Conservation (phyloP, 2,329 filamentous ascomycete genomes). For the Claviceps spartinae region DNA sequence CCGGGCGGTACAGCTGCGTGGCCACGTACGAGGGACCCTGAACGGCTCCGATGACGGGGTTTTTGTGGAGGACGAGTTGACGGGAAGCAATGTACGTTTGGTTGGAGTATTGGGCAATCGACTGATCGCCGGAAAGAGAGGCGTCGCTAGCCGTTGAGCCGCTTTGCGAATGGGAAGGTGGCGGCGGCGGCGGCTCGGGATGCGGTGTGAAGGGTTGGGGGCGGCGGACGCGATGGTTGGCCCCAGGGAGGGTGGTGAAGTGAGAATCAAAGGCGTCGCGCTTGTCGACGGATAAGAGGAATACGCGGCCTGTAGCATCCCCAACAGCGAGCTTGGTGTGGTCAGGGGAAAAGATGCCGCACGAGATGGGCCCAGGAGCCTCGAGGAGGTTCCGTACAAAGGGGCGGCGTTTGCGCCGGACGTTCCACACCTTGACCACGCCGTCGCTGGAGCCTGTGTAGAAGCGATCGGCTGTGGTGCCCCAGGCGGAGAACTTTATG, state of each 20-base stretch:
- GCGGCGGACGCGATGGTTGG: constrained; percentile 24
- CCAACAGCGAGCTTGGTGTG: constrained; percentile 41
- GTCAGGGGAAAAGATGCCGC: constrained; percentile 45
- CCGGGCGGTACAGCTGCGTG: constrained; percentile 31
- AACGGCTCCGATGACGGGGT: constrained; percentile 38
- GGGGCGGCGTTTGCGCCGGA: constrained; percentile 29
- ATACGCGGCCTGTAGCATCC: constrained; percentile 47
- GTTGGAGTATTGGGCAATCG: constrained; percentile 14
- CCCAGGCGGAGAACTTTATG: constrained; percentile 52
- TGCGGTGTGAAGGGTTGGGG: constrained; percentile 38
- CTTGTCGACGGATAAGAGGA: constrained; percentile 37
- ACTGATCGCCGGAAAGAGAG: background rate
- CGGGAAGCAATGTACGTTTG: constrained; percentile 21
- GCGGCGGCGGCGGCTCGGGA: constrained; percentile 31
- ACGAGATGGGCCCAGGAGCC: constrained; percentile 41
- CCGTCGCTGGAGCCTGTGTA: constrained; percentile 54
- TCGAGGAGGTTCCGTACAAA: constrained; percentile 40
- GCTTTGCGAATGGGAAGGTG: constrained; percentile 13
- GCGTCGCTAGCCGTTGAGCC: constrained; percentile 2
- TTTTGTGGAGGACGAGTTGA: constrained; percentile 28
- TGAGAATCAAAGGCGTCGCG: constrained; percentile 23
- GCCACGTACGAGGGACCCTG: constrained; percentile 39
- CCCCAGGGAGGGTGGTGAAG: constrained; percentile 23
- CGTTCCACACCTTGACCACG: constrained; percentile 48
- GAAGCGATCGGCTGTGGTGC: constrained; percentile 39